phyloP scores from a whole-genome alignment of 805 yeast species.

The Ogataea thermomethanolica region DNA sequence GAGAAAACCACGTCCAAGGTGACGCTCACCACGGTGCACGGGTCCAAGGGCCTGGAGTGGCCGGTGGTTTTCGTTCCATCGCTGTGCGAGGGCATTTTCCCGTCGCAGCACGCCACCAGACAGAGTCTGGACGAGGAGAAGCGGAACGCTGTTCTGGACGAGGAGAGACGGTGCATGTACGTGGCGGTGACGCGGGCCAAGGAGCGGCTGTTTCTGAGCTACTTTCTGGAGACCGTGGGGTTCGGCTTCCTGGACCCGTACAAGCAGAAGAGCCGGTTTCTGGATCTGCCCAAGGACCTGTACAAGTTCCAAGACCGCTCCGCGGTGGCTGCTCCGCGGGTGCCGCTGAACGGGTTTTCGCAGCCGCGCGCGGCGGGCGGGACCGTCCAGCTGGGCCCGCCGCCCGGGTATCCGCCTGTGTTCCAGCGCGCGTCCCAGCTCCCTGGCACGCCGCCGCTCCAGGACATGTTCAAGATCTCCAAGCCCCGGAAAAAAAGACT shows the following conservation, averaged over 20 bases:
- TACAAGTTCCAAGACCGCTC: background rate
- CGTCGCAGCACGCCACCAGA: constrained; percentile 47
- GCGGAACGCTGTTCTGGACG: constrained; percentile 34
- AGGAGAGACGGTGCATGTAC: constrained; percentile 80
- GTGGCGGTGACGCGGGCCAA: constrained; percentile 89
- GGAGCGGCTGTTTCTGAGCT: constrained; percentile 26
- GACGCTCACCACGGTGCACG: constrained; percentile 77
- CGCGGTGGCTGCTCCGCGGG: background rate
- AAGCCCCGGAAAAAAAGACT: constrained; percentile 19
- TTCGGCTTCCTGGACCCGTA: constrained; percentile 14
- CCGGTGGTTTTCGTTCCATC: constrained; percentile 84
- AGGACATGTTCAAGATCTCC: constrained; percentile 1
- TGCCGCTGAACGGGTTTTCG: background rate
- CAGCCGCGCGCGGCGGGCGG: constrained; percentile 1
- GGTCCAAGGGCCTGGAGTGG: constrained; percentile 95
- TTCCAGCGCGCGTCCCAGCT: constrained; percentile 1
- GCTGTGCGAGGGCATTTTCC: constrained; percentile 61
- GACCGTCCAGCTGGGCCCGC: too few relatives aligned
- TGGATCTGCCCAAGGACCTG: constrained; percentile 9
- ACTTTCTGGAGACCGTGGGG: constrained; percentile 17
- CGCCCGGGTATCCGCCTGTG: too few relatives aligned
- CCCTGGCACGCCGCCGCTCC: background rate
- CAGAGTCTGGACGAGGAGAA: constrained; percentile 46
- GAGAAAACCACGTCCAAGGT: constrained; percentile 21
- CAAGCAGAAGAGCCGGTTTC: constrained; percentile 10